These are phyloP conservation scores for Starmerella sirachaensis DNA, from an alignment of 805 yeast genomes.

Conservation along the genomic window DNA sequence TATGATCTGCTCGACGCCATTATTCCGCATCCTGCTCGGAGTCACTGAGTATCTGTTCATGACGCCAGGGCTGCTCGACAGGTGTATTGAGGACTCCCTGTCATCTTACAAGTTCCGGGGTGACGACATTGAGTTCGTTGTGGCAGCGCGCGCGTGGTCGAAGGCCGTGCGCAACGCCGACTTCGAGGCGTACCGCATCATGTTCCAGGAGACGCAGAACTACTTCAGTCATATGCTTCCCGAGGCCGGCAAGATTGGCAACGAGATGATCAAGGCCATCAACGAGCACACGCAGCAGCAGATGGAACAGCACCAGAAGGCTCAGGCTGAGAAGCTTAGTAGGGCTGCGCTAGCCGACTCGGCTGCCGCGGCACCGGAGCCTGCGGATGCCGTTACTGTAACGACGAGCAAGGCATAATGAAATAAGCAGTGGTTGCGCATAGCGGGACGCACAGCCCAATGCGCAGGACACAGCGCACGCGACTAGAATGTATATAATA, in stretches of 20 bases:
- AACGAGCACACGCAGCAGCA: conserved; percentile 20
- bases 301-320: conserved; percentile 1
- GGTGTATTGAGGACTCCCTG: conserved; percentile 62
- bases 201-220: conserved; percentile 68
- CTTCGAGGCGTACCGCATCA: conserved; percentile 54
- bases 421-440: too few relatives aligned
- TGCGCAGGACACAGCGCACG: too few relatives aligned
- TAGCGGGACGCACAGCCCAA: too few relatives aligned
- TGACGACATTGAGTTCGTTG: conserved; percentile 85
- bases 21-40: conserved; percentile 83
- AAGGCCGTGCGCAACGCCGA: conserved; percentile 64
- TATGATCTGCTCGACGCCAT: conserved; percentile 90
- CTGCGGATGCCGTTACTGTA: too few relatives aligned
- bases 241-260: conserved; percentile 80
- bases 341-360: too few relatives aligned
- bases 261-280: conserved; percentile 62
- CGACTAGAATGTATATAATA: too few relatives aligned
- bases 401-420: too few relatives aligned
- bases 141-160: conserved; percentile 85
- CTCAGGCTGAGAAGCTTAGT: too few relatives aligned
- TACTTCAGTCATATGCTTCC: conserved; percentile 78
- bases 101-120: conserved; percentile 56
- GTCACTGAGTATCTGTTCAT: conserved; percentile 87
- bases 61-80: conserved; percentile 70
- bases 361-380: too few relatives aligned